These are phyloP conservation scores for Flaveria brownii DNA, from an alignment of 129 eudicot species.

Conservation along the genomic window DNA sequence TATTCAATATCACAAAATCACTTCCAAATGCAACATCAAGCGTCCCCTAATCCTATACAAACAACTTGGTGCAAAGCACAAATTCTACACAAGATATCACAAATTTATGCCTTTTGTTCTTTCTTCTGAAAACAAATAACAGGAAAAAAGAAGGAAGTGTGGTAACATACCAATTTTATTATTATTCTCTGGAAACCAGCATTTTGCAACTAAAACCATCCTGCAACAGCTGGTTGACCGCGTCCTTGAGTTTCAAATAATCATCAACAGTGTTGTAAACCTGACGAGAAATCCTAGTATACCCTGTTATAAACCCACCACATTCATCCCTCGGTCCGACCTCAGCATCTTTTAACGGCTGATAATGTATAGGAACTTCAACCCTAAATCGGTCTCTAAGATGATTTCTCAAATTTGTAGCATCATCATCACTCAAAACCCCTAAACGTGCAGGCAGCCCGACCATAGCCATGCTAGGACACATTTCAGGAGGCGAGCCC, in stretches of 20 bases:
- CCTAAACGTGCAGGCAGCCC: constrained; percentile 74
- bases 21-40: background rate
- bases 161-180: constrained; percentile 33
- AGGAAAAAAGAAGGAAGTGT: constrained; percentile 3
- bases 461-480: constrained; percentile 84
- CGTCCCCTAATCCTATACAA: constrained; percentile 2
- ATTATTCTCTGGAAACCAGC: constrained; percentile 30
- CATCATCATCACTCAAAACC: constrained; percentile 61
- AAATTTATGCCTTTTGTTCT: constrained; percentile 24
- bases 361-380: constrained; percentile 81
- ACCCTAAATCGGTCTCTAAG: constrained; percentile 61
- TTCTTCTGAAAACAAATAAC: constrained; percentile 19
- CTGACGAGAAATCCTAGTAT: constrained; percentile 91
- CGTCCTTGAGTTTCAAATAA: constrained; percentile 74
- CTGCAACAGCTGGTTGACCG: constrained; percentile 54
- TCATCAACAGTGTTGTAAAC: constrained; percentile 81
- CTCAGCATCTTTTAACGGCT: constrained; percentile 52
- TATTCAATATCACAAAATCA: background rate
- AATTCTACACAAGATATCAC: constrained; percentile 37
- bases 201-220: constrained; percentile 56
- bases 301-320: constrained; percentile 53
- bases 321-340: constrained; percentile 37
- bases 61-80: constrained; percentile 34
- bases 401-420: constrained; percentile 59
- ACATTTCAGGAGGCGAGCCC: constrained; percentile 84